Base-by-base conservation (phyloP, 768 basidiomycete genomes). In the Lepiota subincarnata region DNA sequence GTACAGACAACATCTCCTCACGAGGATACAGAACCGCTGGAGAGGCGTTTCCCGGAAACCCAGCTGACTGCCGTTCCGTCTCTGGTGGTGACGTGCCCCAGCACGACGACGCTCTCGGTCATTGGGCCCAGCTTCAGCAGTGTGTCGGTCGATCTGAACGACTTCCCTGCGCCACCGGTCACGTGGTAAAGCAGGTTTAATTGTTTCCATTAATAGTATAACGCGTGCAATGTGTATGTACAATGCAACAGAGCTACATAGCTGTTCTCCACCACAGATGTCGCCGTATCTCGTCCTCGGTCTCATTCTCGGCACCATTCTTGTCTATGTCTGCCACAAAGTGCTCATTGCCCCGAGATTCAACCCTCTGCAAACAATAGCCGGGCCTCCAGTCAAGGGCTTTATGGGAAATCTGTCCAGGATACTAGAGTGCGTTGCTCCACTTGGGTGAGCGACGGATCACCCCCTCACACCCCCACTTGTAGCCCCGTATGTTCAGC, bases 401-500 rank as follows among this genome's bases (percentile, higher is more conserved):
- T 72, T 60, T 77, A 87, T 49, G 72, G 68, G 22, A 76, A 84
- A 89, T 59, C 69, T 89, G 53, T 61, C 66, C 14, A 64, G 70
- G 24, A 72, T 88, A 1, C 73, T 88, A 51, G 78, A 86, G 87
- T 87, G 59, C 53, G 81, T 69, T 10, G 38, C 39, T 22, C 24
- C 40, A 14, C 20, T 40, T 1, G 6, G 18, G 48, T 28, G 13
- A 42, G n/a, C 3, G 12, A 40, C 22, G 8, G 16, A 2, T 7
- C 6, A 7, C 34, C 34, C n/a, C 37, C 39, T 43, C 12, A 48
- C 28, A 18, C 41, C 34, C 20, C 34, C 41, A 8, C 20, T n/a
- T 38, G n/a, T 63, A 87, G 81, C 62, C 82, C 78, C 14, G 68
- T 69, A 22, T 66, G 71, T 11, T 87, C 86, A 4, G 76, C 78